Evolutionary conservation across 1,139 yeast species (phyloP).

Genomic region (Zygosaccharomyces pseudobailii): DNA sequence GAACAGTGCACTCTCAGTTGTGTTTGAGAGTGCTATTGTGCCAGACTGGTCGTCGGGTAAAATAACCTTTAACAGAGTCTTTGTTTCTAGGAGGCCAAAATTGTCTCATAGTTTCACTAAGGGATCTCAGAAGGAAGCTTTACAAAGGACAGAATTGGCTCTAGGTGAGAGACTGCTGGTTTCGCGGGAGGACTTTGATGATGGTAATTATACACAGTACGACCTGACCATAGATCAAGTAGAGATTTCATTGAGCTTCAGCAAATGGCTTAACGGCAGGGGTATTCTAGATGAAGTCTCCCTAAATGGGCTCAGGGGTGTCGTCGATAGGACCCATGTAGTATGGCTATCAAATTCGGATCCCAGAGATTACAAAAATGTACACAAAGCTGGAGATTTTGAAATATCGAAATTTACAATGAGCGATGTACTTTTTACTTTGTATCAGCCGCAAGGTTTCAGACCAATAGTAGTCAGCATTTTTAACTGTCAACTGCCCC

Average conservation of each 20-base stretch:
- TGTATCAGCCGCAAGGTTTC: constrained; percentile 75
- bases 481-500: constrained; percentile 75
- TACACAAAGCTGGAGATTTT: constrained; percentile 82
- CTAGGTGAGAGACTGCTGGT: constrained; percentile 27
- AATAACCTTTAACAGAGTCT: constrained; percentile 77
- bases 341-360: constrained; percentile 78
- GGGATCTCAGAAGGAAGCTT: constrained; percentile 54
- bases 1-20: constrained; percentile 80
- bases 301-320: constrained; percentile 82
- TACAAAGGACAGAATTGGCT: constrained; percentile 31
- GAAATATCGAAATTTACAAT: constrained; percentile 77
- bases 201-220: constrained; percentile 93
- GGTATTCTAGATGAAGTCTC: constrained; percentile 84
- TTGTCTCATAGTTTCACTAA: constrained; percentile 43
- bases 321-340: constrained; percentile 85
- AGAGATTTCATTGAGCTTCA: constrained; percentile 70
- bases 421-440: constrained; percentile 78
- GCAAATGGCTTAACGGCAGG: constrained; percentile 84
- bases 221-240: constrained; percentile 87
- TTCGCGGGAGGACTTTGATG: constrained; percentile 50
- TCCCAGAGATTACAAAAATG: constrained; percentile 72
- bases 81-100: constrained; percentile 76
- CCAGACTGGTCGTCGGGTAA: constrained; percentile 93
- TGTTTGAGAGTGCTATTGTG: constrained; percentile 89
- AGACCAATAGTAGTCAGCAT: constrained; percentile 83